These are phyloP conservation scores for Claviceps monticola DNA, from an alignment of 2,329 filamentous ascomycete genomes.

Conservation along the genomic window DNA sequence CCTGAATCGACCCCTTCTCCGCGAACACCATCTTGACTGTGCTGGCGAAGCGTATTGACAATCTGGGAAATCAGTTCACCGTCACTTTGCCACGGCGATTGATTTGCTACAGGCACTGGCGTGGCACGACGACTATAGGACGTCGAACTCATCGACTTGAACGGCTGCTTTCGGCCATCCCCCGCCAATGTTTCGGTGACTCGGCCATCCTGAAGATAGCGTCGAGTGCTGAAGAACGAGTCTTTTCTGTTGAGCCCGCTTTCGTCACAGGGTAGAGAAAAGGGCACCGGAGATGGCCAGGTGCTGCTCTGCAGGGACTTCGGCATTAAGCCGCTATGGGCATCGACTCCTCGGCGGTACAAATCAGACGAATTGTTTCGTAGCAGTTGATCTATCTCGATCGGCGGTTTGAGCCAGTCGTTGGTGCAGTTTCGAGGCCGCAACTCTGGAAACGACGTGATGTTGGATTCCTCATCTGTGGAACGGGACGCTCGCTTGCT, in stretches of 20 bases:
- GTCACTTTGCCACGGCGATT: constrained; percentile 4
- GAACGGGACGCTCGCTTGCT: constrained; percentile 3
- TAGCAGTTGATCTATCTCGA: constrained; percentile 8
- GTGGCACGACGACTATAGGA: constrained; percentile 15
- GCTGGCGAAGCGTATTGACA: constrained; percentile 16
- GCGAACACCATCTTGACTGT: constrained; percentile 13
- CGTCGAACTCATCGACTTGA: constrained; percentile 12
- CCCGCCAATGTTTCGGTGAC: constrained; percentile 1
- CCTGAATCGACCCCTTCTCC: not conserved
- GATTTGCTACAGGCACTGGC: constrained; percentile 6
- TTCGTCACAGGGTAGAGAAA: constrained; percentile 7
- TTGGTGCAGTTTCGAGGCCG: constrained; percentile 17
- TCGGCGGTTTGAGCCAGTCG: constrained; percentile 18
- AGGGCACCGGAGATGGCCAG: constrained; percentile 6
- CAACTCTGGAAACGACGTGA: constrained; percentile 22
- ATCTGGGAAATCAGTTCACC: constrained; percentile 13
- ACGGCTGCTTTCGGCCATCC: constrained; percentile 9
- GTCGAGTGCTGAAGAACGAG: constrained; percentile 9
- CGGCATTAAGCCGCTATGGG: constrained; percentile 11
- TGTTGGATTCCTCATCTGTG: constrained; percentile 12
- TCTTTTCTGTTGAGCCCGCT: constrained; percentile 11
- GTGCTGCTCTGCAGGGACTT: constrained; percentile 2
- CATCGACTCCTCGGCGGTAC: constrained; percentile 19
- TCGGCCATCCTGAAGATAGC: not conserved
- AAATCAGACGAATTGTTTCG: constrained; percentile 6